Evolutionary conservation across 2,329 filamentous ascomycete genomes (phyloP), one percentile per base, ranked within the genome.

Genomic region (Nigrograna mackinnonii): DNA sequence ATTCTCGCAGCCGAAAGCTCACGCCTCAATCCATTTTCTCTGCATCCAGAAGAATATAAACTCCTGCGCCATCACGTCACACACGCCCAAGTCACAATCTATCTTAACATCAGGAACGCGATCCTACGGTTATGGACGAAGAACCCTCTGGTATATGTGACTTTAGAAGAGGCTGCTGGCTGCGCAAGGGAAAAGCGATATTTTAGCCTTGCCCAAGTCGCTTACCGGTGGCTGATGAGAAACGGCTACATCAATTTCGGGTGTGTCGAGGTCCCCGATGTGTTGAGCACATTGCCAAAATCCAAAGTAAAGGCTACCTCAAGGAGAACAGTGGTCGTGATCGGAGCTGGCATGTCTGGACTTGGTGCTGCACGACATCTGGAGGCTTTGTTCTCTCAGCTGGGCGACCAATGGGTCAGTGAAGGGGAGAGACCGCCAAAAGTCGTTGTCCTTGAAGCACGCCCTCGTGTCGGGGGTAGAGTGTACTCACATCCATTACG

Each of bases 161-260:
- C 86, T 19, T 79, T 85, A 35, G 85, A 91, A 64, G 90, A 96
- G 68, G 94, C 94, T 5, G 81, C 92, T 33, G 94, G 94, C 3
- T 97, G 92, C 72, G 89, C 91, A 38, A 89, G 85, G 70, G 91
- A 96, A 58, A 78, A 80, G 40, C 84, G 91, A 40, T 97, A 91
- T 84, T 96, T 96, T 67, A 86, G 90, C 46, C 81, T 92, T 34
- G 91, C 94, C 7, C 89, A 84, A 51, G 79, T 96, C 42, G 94
- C 91, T 52, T 95, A 94, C 63, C 85, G 95, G 67, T 99, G 92
- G 92, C 80, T 99, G 14, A 78, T 91, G 42, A 85, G 92, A 46
- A 84, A 87, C 52, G 94, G 94, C 16, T 96, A 95, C 66, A 95
- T 99, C 73, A 99, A 99, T 67, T 96, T 91, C 66, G 94, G 95